Evolutionary conservation across 129 eudicot genomes (phyloP), one percentile per base, ranked within the genome.

Genomic region (Ambrosia trifida): DNA sequence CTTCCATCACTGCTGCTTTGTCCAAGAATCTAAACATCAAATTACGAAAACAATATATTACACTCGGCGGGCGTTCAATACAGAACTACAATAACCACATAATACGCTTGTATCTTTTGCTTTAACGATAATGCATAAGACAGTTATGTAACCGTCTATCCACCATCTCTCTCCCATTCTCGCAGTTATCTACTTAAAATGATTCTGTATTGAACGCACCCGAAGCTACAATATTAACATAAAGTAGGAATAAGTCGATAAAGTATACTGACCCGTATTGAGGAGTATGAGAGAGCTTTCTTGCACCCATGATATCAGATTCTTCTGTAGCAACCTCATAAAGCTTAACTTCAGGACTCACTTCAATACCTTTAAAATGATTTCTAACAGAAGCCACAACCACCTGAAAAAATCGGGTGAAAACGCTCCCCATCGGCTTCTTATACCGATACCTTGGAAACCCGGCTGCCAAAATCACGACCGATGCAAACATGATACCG

Each of bases 351-450:
- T 73, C 85, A 24, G 56, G 32, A 30, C 66, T 77, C 20, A 64
- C 79, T 31, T 20, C 58, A 64, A 85, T 80, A 40, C 95, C 97
- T 68, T 54, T 79, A 9, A 50, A 20, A 83, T 83, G 95, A 20
- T 90, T 90, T 68, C 78, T 87, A 18, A 85, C 67, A 44, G 91
- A 77, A 72, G 63, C 95, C 65, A 87, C 88, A 36, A 81, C 17
- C 19, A 90, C 97, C 60, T 90, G 97, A 32, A 85, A 7, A 79
- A 90, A 90, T 32, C 97, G 83, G 2, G 97, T 85, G 60, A 90
- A 85, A 65, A 86, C 83, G 57, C 97, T 90, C 33, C 97, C 97
- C 84, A 76, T 85, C 30, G 97, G 97, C 74, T 83, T 90, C 79
- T 90, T 87, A 76, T 83, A 87, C 53, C 97, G 79, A 67, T 85